phyloP scores from a whole-genome alignment of 768 basidiomycete genomes.

The Boletus reticulatus region DNA sequence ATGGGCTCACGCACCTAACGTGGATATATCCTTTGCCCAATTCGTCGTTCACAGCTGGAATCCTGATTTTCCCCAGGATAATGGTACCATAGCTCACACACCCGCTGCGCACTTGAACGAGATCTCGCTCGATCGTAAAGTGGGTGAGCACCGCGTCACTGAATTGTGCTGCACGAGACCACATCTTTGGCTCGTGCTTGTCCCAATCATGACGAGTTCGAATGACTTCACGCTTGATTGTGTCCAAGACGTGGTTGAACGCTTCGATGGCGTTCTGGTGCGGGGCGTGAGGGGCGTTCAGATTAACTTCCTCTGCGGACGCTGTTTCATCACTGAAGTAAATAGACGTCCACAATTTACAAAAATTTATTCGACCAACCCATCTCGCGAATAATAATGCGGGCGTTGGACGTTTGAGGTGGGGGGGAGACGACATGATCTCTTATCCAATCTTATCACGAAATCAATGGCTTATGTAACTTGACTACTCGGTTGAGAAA shows the following conservation, averaged over 20 bases:
- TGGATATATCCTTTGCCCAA: conserved; percentile 65
- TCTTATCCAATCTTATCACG: conserved; percentile 20
- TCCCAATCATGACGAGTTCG: conserved; percentile 71
- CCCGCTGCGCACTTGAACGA: conserved; percentile 50
- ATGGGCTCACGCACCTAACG: conserved; percentile 50
- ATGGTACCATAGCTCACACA: conserved; percentile 65
- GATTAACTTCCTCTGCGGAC: conserved; percentile 49
- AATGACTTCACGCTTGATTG: conserved; percentile 64
- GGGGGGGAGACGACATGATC: background rate
- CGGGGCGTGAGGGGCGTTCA: conserved; percentile 64
- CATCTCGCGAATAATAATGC: conserved; percentile 16
- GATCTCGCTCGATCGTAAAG: conserved; percentile 48
- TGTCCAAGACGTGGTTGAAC: conserved; percentile 51
- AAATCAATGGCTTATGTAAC: conserved; percentile 15
- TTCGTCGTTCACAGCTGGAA: conserved; percentile 64
- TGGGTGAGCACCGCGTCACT: conserved; percentile 50
- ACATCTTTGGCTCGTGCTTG: conserved; percentile 58
- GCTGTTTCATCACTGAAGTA: conserved; percentile 39
- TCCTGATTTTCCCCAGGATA: conserved; percentile 72
- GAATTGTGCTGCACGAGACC: conserved; percentile 54
- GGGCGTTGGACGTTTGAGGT: conserved; percentile 2
- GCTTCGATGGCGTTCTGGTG: conserved; percentile 59
- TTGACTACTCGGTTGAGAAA: conserved; percentile 4
- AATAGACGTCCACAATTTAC: conserved; percentile 1
- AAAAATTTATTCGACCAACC: conserved; percentile 18